These are phyloP conservation scores for Misopates orontium DNA, from an alignment of 257 asterid species.

Conservation along the genomic window DNA sequence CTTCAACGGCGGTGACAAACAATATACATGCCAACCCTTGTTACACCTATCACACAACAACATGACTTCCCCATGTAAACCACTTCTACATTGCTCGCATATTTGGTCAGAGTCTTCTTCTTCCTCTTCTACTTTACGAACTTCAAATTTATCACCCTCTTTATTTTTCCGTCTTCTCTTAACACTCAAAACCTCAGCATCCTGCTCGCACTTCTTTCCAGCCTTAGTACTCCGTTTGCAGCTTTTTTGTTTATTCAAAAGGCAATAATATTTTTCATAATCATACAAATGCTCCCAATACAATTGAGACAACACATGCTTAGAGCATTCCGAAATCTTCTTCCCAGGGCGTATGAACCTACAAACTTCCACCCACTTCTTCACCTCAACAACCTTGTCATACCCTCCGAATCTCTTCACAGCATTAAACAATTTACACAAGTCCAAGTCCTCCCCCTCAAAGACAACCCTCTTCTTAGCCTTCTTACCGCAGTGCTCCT, in stretches of 20 bases:
- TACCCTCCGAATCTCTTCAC: conserved; percentile 94
- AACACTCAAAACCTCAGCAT: conserved; percentile 46
- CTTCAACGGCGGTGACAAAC: conserved; percentile 88
- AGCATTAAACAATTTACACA: conserved; percentile 80
- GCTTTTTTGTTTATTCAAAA: conserved; percentile 54
- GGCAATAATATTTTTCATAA: conserved; percentile 70
- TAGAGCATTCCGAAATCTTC: conserved; percentile 80
- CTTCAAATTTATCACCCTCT: conserved; percentile 62
- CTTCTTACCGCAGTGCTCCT: conserved; percentile 81
- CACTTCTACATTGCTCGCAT: conserved; percentile 93
- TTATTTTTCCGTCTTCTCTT: conserved; percentile 80
- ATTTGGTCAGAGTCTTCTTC: conserved; percentile 64
- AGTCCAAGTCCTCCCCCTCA: conserved; percentile 81
- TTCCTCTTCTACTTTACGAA: conserved; percentile 44
- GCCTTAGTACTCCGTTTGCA: conserved; percentile 44
- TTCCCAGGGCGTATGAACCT: conserved; percentile 63
- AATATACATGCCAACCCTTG: conserved; percentile 93
- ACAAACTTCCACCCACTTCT: conserved; percentile 90
- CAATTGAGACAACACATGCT: conserved; percentile 74
- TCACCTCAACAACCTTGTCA: conserved; percentile 62
- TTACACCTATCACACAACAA: conserved; percentile 92
- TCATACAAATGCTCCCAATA: conserved; percentile 81
- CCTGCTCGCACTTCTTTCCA: conserved; percentile 44
- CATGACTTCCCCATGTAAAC: conserved; percentile 96
- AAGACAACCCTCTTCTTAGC: conserved; percentile 68